These are phyloP conservation scores for Olyra latifolia DNA, from an alignment of 176 grass and related monocot genomes.

Conservation along the genomic window DNA sequence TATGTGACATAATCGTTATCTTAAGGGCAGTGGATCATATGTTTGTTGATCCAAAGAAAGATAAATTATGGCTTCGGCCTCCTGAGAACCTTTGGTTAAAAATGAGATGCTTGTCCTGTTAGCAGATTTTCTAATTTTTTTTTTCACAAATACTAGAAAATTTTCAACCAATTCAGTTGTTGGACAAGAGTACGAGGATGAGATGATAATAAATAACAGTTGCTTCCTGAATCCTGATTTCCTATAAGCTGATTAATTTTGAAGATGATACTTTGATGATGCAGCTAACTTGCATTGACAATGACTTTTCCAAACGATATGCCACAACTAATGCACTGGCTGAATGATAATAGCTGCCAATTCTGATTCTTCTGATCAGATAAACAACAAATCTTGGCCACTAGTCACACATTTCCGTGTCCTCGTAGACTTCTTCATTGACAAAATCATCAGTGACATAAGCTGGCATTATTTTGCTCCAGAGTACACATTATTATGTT, in stretches of 20 bases:
- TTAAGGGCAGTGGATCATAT: not conserved
- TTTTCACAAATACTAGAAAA: not conserved
- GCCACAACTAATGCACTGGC: not conserved
- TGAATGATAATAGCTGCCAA: not conserved
- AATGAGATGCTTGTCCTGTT: not conserved
- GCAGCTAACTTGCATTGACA: conserved; percentile 18
- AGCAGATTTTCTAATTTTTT: not conserved
- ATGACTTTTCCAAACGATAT: conserved; percentile 5
- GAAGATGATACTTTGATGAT: conserved; percentile 5
- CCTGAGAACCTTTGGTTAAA: not conserved
- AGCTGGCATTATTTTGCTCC: not conserved
- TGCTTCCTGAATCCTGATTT: conserved; percentile 24
- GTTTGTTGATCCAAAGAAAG: not conserved
- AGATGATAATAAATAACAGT: not conserved
- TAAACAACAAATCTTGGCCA: not conserved
- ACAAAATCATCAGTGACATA: conserved; percentile 20
- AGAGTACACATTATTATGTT: not conserved
- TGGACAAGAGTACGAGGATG: not conserved
- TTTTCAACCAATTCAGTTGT: not conserved
- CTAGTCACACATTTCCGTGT: conserved; percentile 4
- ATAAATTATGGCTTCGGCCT: not conserved
- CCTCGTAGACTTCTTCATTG: not conserved
- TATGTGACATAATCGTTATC: not conserved
- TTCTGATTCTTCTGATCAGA: not conserved
- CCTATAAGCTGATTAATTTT: not conserved